phyloP scores from a whole-genome alignment of 768 basidiomycete species.

The Termitomyces sp. region DNA sequence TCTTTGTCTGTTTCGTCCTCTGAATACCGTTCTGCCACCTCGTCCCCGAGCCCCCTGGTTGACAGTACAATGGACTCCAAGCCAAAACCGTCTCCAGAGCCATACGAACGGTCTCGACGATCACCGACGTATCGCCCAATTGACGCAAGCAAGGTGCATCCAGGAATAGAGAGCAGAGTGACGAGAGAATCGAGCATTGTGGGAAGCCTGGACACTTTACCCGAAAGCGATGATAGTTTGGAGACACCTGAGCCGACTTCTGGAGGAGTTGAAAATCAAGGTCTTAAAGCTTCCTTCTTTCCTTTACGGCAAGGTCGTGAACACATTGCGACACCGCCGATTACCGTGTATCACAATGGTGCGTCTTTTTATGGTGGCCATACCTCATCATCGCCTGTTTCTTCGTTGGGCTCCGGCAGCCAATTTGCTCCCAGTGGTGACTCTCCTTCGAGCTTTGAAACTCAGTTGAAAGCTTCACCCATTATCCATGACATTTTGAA shows the following conservation, averaged over 20 bases:
- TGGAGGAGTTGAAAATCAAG: constrained; percentile 13
- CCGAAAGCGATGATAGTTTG: constrained; percentile 46
- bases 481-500: constrained; percentile 72
- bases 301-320: constrained; percentile 32
- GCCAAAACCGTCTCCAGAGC: constrained; percentile 29
- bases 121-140: constrained; percentile 43
- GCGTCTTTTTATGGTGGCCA: constrained; percentile 41
- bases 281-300: constrained; percentile 29
- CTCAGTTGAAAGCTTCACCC: constrained; percentile 71
- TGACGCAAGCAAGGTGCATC: constrained; percentile 40
- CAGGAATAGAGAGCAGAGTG: constrained; percentile 28
- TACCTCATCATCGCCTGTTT: constrained; percentile 69
- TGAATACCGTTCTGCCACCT: constrained; percentile 61
- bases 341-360: constrained; percentile 27
- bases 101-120: constrained; percentile 31
- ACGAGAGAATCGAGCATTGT: constrained; percentile 44
- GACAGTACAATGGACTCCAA: constrained; percentile 27
- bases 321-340: constrained; percentile 40
- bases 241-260: constrained; percentile 29
- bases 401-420: constrained; percentile 71
- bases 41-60: constrained; percentile 61
- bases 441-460: constrained; percentile 49
- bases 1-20: constrained; percentile 56
- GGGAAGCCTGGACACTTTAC: constrained; percentile 44
- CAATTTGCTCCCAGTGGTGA: constrained; percentile 49